phyloP scores from a whole-genome alignment of 2,329 filamentous ascomycete species.

The Drechmeria coniospora region DNA sequence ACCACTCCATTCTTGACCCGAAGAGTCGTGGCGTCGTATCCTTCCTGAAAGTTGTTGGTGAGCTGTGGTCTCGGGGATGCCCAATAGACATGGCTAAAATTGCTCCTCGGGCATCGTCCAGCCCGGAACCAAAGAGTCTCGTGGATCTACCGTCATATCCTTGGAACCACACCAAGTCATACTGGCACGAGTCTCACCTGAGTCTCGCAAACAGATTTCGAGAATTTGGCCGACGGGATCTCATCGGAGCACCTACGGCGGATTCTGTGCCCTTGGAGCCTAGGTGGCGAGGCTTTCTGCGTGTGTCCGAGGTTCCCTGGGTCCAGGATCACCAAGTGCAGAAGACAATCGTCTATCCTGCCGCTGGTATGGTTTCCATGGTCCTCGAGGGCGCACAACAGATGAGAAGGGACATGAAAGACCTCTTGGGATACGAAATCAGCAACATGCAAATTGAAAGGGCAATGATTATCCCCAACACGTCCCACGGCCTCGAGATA shows the following conservation, averaged over 20 bases:
- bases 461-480: slow-evolving; percentile 34
- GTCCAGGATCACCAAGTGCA: slow-evolving; percentile 35
- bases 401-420: slow-evolving; percentile 10
- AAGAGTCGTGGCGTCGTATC: slow-evolving; percentile 9
- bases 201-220: slow-evolving; percentile 27
- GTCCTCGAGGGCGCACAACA: slow-evolving; percentile 30
- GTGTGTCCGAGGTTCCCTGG: slow-evolving; percentile 34
- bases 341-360: slow-evolving; percentile 33
- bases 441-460: slow-evolving; percentile 29
- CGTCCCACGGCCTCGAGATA: slow-evolving; percentile 32
- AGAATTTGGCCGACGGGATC: slow-evolving; percentile 29
- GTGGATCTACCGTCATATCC: slow-evolving; percentile 33
- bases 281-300: slow-evolving; percentile 33
- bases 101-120: slow-evolving; percentile 7
- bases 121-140: slow-evolving; percentile 18
- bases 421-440: slow-evolving; percentile 25
- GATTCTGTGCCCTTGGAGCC: slow-evolving; percentile 30
- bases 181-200: slow-evolving; percentile 38
- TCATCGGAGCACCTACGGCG: slow-evolving; percentile 30
- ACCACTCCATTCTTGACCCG: slow-evolving; percentile 14
- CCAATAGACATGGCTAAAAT: slow-evolving; percentile 16
- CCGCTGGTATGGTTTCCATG: slow-evolving; percentile 34
- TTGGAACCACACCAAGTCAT: slow-evolving; percentile 36
- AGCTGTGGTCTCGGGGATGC: slow-evolving; percentile 21
- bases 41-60: slow-evolving; percentile 17